Conservation (phyloP, 1,139 yeast species). For the Pneumocystis murina region DNA sequence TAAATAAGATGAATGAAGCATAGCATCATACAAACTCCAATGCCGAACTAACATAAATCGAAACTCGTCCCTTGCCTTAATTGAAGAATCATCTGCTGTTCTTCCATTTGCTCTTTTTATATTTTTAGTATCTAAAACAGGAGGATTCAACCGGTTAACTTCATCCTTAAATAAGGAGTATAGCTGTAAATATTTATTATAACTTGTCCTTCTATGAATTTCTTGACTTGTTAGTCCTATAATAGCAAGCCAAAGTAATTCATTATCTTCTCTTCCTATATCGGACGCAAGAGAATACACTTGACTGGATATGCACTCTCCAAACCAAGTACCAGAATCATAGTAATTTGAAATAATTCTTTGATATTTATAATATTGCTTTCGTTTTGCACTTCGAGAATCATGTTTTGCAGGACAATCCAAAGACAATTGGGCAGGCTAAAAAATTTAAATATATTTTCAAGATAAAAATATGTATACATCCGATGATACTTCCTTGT, state of each 20-base stretch:
- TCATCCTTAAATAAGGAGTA: constrained; percentile 72
- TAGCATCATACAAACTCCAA: constrained; percentile 85
- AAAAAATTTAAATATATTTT: background rate
- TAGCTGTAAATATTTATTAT: constrained; percentile 58
- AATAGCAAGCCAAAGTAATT: constrained; percentile 71
- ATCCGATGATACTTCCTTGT: background rate
- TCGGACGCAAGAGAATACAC: constrained; percentile 65
- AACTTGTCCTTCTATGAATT: constrained; percentile 35
- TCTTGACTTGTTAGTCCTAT: constrained; percentile 80
- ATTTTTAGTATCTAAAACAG: constrained; percentile 15
- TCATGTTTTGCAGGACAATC: background rate
- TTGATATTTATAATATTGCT: constrained; percentile 31
- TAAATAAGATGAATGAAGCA: constrained; percentile 76
- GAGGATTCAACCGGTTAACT: constrained; percentile 51
- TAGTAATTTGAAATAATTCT: constrained; percentile 53
- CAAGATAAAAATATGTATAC: background rate
- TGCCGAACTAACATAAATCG: constrained; percentile 75
- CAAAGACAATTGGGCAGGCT: background rate
- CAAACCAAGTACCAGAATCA: constrained; percentile 64
- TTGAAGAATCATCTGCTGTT: constrained; percentile 43
- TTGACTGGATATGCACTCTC: constrained; percentile 63
- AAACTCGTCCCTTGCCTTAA: constrained; percentile 68
- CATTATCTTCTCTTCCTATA: constrained; percentile 61
- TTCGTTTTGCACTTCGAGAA: constrained; percentile 7
- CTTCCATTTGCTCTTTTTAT: constrained; percentile 23